These are phyloP conservation scores for Pezicula carpinea DNA, from an alignment of 2,329 filamentous ascomycete genomes.

Conservation along the genomic window DNA sequence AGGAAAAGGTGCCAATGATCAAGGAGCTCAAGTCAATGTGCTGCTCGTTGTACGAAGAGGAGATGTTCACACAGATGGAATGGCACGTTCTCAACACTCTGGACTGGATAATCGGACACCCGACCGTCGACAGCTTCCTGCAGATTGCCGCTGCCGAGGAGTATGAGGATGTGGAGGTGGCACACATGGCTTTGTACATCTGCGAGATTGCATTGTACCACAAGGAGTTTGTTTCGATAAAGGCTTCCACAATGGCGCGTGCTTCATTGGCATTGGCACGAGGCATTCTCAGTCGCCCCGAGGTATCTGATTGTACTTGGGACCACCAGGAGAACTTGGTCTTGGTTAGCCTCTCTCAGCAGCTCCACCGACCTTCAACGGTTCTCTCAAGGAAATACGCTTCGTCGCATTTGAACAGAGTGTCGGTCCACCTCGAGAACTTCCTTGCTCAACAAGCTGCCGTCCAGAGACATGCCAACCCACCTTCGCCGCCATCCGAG, in stretches of 20 bases:
- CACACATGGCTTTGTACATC: slow-evolving; percentile 93
- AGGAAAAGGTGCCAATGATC: slow-evolving; percentile 96
- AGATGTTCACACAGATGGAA: slow-evolving; percentile 99
- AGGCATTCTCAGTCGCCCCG: slow-evolving; percentile 77
- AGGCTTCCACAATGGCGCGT: slow-evolving; percentile 85
- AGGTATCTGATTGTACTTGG: slow-evolving; percentile 72
- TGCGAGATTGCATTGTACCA: slow-evolving; percentile 94
- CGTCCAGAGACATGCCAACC: slow-evolving; percentile 50
- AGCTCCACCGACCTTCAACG: slow-evolving; percentile 61
- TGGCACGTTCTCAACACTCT: slow-evolving; percentile 98
- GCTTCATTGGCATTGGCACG: slow-evolving; percentile 81
- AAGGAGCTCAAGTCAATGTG: slow-evolving; percentile 98
- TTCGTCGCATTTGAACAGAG: slow-evolving; percentile 58
- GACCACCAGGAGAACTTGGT: slow-evolving; percentile 67
- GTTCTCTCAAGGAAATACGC: slow-evolving; percentile 66
- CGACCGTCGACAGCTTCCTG: slow-evolving; percentile 90
- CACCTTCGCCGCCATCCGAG: slow-evolving; percentile 57
- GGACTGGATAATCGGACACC: slow-evolving; percentile 93
- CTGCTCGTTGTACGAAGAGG: slow-evolving; percentile 94
- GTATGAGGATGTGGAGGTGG: slow-evolving; percentile 74
- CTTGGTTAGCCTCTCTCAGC: slow-evolving; percentile 46
- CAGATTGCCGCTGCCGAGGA: slow-evolving; percentile 80
- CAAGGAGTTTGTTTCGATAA: slow-evolving; percentile 91
- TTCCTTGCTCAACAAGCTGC: slow-evolving; percentile 62
- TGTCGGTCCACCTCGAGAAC: slow-evolving; percentile 59